Evolutionary conservation across 1,284 basidiomycete genomes (phyloP).

Genomic region (Ustilago xerochloae): DNA sequence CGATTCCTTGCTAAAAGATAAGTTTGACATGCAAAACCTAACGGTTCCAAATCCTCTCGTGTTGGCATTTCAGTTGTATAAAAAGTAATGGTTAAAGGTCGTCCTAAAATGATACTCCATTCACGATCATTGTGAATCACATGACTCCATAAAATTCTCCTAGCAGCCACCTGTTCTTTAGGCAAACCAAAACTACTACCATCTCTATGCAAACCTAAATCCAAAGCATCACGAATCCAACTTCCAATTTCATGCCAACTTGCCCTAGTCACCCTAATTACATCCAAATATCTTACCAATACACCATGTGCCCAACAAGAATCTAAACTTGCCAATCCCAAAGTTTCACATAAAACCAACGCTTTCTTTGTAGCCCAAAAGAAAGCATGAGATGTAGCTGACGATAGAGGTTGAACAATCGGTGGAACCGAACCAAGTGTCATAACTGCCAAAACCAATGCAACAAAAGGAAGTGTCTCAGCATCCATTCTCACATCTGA

Average conservation of each 20-base stretch:
- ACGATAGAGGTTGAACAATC: constrained; percentile 46
- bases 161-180: constrained; percentile 44
- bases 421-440: constrained; percentile 46
- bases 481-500: constrained; percentile 44
- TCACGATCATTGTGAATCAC: constrained; percentile 55
- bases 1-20: constrained; percentile 45
- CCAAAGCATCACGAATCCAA: constrained; percentile 47
- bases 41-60: constrained; percentile 40
- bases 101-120: constrained; percentile 49
- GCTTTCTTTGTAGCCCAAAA: constrained; percentile 54
- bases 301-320: constrained; percentile 52
- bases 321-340: constrained; percentile 45
- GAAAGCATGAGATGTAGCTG: constrained; percentile 42
- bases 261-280: constrained; percentile 44
- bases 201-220: constrained; percentile 45
- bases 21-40: constrained; percentile 46
- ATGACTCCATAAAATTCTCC: constrained; percentile 47
- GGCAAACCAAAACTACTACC: constrained; percentile 46
- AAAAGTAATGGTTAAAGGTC: constrained; percentile 48
- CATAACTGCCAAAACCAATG: constrained; percentile 36
- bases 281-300: constrained; percentile 46
- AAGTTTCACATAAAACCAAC: constrained; percentile 44
- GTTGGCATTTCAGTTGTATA: constrained; percentile 49
- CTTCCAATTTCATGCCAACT: constrained; percentile 52
- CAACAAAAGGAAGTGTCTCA: constrained; percentile 45